Evolutionary conservation across 1,139 yeast genomes (phyloP), one percentile per base, ranked within the genome.

Genomic region (Suhomyces choctaworum): DNA sequence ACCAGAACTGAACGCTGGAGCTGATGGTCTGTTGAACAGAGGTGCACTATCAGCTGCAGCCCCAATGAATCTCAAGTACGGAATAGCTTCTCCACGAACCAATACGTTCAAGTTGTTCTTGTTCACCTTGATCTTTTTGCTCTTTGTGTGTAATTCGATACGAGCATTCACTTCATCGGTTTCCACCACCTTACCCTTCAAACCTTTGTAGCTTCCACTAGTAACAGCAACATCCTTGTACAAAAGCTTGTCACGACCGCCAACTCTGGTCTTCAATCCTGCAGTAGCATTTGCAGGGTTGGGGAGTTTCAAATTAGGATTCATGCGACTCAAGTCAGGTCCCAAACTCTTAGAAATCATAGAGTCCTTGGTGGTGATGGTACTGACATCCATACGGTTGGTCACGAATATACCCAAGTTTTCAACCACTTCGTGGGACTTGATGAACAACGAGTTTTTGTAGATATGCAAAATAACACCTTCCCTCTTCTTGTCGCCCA

Each of bases 371-470:
- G 95, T 85, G 4, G 96, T 80, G 34, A 89, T 77, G 5, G 96
- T 86, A 45, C 82, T 79, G 25, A 92, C 89, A 54, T 83, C 83
- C 59, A 78, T 70, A 25, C 89, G 77, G 47, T 80, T 80, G 24
- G 82, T 79, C 26, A 84, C 96, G 62, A 90, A 90, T 7, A 92
- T 89, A 63, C 98, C 98, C 42, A 89, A 77, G 59, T 92, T 89
- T 57, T 90, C 97, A 27, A 77, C 60, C 30, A 86, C 76, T 37
- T 83, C 82, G 48, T 86, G 82, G 40, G 92, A 82, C 57, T 87
- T 84, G 32, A 89, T 70, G 59, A 90, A 92, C 45, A 92, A 73
- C 30, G 75, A 70, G 43, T 82, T 82, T 53, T 90, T 82, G 69
- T 84, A 87, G 39, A 92, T 82, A 58, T 92, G 97, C 40, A 92